A percentile compares a stretch with the other conserved stretches of the same genome.
Conservation (phyloP, 23 red algal species). For the Agarophyton chilense region DNA sequence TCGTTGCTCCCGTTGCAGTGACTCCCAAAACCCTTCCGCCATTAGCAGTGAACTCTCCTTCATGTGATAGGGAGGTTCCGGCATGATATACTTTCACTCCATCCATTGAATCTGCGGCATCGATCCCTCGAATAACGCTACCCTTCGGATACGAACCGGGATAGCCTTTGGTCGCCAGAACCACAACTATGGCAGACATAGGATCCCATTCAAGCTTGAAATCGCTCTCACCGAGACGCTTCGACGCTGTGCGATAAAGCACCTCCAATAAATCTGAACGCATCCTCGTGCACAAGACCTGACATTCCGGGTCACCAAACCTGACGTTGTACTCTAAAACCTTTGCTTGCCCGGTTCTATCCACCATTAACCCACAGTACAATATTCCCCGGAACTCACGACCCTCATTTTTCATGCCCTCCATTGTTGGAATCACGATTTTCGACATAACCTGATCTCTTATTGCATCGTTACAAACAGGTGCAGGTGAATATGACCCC, state of each 20-base stretch:
- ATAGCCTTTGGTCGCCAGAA: slow-evolving; percentile 89
- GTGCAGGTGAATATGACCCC: slow-evolving; percentile 97
- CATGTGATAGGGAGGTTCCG: slow-evolving; percentile 53
- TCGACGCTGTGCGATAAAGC: slow-evolving; percentile 73
- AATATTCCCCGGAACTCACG: slow-evolving; percentile 81
- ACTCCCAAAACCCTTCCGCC: slow-evolving; percentile 94
- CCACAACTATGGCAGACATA: slow-evolving; percentile 79
- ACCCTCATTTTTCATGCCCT: slow-evolving; percentile 91
- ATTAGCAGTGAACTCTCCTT: slow-evolving; percentile 54
- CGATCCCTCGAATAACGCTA: slow-evolving; percentile 73
- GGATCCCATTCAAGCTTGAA: slow-evolving; percentile 74
- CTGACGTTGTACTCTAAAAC: slow-evolving; percentile 97
- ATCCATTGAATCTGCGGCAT: slow-evolving; percentile 64
- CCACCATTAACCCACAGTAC: slow-evolving; percentile 93
- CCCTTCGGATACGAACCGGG: slow-evolving; percentile 87
- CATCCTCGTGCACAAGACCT: slow-evolving; percentile 87
- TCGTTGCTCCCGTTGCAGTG: slow-evolving; percentile 71
- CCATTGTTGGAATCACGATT: slow-evolving; percentile 84
- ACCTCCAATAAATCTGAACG: slow-evolving; percentile 88
- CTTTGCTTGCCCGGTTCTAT: slow-evolving; percentile 20
- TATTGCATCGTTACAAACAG: slow-evolving; percentile 71
- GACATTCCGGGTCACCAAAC: slow-evolving; percentile 99
- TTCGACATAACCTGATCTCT: slow-evolving; percentile 63
- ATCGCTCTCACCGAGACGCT: slow-evolving; percentile 29
- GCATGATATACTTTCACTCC: slow-evolving; percentile 94